Base-by-base conservation (phyloP, 345 rosid species). In the Brassica incana region DNA sequence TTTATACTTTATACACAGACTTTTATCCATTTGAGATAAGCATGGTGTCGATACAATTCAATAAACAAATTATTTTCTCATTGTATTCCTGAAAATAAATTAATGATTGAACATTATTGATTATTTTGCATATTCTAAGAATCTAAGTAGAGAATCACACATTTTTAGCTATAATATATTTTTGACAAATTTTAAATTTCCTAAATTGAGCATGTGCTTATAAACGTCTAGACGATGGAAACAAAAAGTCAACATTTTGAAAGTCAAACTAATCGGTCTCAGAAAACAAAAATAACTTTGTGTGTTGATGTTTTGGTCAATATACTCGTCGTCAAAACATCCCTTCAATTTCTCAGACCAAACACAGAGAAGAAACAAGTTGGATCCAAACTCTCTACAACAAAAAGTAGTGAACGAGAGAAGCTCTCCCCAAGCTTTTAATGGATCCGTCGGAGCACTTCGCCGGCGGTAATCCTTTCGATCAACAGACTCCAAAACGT, bases 401-500 rank as follows among this genome's bases (percentile, higher is more conserved):
- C 58, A 52, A 52, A 9, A 25, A 16, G n/a, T 8, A 18, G 52
- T 15, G 45, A 30, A 16, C 23, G 65, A 62, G 18, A 15, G 15
- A 52, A 52, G 6, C 58, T 38, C 40, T 38, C 20, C 6, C 20
- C 58, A 52, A 48, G 54, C 14, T 48, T 48, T 11, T 52, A 52
- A 52, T 90, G 90, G 87, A 87, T 65, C 85, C 87, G 54, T 74
- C 77, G 77, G 75, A 74, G 38, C 72, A 77, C 8, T 50, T 65
- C 75, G 72, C 74, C 76, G 87, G 85, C 66, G 79, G 61, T 0
- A 33, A 67, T 9, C 80, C 73, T 16, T 72, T 85, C 18, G 82
- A 83, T 30, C 80, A 81, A 65, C 80, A 76, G 65, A 76, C 60
- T 3, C 83, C 65, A 14, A 87, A 62, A 70, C 76, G 71, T 27